A percentile compares a stretch with the other conserved stretches of the same genome.
Conservation (phyloP, 768 basidiomycete species). For the Amanita jacksonii region DNA sequence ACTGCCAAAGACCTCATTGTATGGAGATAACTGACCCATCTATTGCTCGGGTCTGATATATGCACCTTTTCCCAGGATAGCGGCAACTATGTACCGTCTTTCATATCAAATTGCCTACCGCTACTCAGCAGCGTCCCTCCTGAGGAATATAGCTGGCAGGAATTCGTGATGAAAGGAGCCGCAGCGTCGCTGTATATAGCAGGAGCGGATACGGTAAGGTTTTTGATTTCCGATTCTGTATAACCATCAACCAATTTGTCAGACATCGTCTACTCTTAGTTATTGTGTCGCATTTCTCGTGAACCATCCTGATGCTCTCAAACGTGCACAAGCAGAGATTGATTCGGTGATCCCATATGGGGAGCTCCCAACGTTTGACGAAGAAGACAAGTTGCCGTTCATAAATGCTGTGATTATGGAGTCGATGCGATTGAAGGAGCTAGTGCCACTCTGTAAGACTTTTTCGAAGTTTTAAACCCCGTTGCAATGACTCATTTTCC, state of each 20-base stretch:
- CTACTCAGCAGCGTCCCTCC: not conserved
- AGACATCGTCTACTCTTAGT: not conserved
- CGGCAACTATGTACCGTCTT: too few species aligned
- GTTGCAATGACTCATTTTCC: too few species aligned
- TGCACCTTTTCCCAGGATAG: too few species aligned
- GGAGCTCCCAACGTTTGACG: not conserved
- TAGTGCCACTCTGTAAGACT: too few species aligned
- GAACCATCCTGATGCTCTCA: not conserved
- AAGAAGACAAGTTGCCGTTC: not conserved
- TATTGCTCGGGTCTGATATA: not conserved
- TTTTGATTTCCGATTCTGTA: too few species aligned
- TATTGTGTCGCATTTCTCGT: not conserved
- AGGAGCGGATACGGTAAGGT: not conserved
- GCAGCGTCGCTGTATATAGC: not conserved
- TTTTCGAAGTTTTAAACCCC: too few species aligned
- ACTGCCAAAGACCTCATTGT: not conserved
- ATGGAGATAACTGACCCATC: not conserved
- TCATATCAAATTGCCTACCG: not conserved
- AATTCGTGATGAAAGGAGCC: not conserved
- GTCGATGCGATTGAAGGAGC: not conserved
- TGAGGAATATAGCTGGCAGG: conserved; percentile 7
- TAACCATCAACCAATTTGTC: too few species aligned
- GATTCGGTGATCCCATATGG: not conserved
- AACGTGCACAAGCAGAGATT: not conserved
- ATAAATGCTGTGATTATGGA: not conserved